Evolutionary conservation across 208 protist genomes (phyloP), one percentile per base, ranked within the genome.

Genomic region (Acanthamoeba castellanii): DNA sequence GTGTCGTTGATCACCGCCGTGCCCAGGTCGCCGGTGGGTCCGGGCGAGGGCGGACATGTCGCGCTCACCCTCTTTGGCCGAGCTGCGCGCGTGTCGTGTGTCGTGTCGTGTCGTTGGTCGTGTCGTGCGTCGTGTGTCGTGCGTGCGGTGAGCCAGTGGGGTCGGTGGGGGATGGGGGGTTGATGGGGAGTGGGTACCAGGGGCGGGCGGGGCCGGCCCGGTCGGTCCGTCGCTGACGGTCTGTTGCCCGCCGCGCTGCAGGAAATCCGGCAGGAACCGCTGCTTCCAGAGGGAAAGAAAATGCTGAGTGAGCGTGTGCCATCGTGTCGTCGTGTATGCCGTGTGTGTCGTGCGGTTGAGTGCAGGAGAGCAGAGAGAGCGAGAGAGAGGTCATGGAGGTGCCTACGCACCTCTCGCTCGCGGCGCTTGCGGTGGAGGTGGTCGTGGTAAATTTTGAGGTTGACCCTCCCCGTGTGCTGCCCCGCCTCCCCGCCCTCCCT

Each of bases 1-100:
- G 76, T 85, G 25, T 85, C 76, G 47, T 85, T 85, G 34, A 85
- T 32, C 16, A 85, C 76, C 20, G 76, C 76, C 76, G 76, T 85
- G 47, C 76, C 76, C 13, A 85, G 34, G 27, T 57, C 76, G 22
- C 6, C 45, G 18, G 72, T 81, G 32, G 72, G 72, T 3, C 27
- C 34, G 13, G 72, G 72, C 14, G 76, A 85, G n/a, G n/a, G n/a
- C 37, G 76, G 76, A 85, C 45, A 59, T 25, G 76, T 85, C 6
- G 76, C 76, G 22, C 76, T 85, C 25, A 13, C 4, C 3, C 76
- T 18, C 76, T 85, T 85, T n/a, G 34, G 76, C 20, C 76, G 34
- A 4, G 34, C 42, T 85, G 76, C 9, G n/a, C n/a, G n/a, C n/a
- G n/a, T n/a, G n/a, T n/a, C n/a, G n/a, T n/a, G n/a, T n/a, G n/a